A percentile compares a stretch with the other conserved stretches of the same genome.
Conservation (phyloP, 495 filamentous ascomycete species). For the Aspergillus kassunensis region DNA sequence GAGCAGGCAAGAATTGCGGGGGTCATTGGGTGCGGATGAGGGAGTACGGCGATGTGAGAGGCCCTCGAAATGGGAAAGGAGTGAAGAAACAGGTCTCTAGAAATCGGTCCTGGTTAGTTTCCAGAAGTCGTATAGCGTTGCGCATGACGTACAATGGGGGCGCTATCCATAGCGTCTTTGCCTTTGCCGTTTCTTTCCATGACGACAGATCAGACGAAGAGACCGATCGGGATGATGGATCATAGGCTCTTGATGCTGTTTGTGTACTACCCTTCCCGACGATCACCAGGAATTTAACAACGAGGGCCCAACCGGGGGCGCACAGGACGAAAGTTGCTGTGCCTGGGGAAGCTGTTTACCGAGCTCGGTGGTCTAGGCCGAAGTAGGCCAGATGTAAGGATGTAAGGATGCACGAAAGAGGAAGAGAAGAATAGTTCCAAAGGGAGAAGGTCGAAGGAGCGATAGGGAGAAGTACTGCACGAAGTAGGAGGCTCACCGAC, state of each 20-base stretch:
- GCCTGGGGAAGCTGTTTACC: neutral
- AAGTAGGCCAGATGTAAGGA: neutral
- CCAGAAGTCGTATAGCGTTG: neutral
- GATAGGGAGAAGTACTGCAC: neutral
- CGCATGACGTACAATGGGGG: constrained; percentile 43
- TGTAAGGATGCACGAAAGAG: neutral
- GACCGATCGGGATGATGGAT: constrained; percentile 20
- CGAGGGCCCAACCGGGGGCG: neutral
- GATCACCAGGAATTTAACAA: neutral
- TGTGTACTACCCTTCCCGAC: neutral
- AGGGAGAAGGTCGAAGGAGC: neutral
- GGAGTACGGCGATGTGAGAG: constrained; percentile 55
- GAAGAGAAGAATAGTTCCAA: neutral
- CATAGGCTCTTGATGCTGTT: constrained; percentile 28
- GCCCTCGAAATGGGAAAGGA: constrained; percentile 89
- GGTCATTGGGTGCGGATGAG: constrained; percentile 27
- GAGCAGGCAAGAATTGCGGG: constrained; percentile 33
- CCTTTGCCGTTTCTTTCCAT: constrained; percentile 39
- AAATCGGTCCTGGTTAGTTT: constrained; percentile 9
- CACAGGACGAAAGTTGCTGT: neutral
- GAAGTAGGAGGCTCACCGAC: too few species aligned
- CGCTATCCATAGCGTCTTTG: constrained; percentile 40
- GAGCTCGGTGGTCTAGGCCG: neutral
- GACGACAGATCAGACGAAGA: constrained; percentile 25
- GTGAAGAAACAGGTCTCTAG: constrained; percentile 79